Evolutionary conservation across 257 asterid species (phyloP), one percentile per base, ranked within the genome.

Genomic region (Scutellaria barbata): DNA sequence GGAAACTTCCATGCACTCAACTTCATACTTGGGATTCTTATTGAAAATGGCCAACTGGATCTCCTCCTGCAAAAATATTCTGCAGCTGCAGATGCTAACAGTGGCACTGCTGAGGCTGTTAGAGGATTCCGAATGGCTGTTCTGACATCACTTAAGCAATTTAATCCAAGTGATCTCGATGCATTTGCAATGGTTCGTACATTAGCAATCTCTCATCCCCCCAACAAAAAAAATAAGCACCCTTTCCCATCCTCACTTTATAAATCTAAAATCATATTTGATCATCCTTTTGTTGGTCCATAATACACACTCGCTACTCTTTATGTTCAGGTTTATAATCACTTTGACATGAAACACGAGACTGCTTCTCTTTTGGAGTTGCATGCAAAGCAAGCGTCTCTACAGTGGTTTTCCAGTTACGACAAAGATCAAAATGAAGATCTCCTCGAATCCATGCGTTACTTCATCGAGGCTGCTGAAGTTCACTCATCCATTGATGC

Each of bases 81-180:
- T 48, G 91, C 97, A 14, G 96, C 97, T 75, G 96, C 92, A 33
- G 93, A 87, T 84, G 88, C 90, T 46, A 86, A 80, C 73, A 78
- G 95, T 12, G 87, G 96, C 68, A 85, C 96, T 62, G 90, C 92
- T 40, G 98, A 89, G 81, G 91, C 92, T 59, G 92, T 91, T 63
- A 76, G 96, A 84, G 98, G 96, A 77, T 92, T 95, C 79, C 87
- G 98, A 67, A 89, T 95, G 99, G 95, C 98, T 77, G 98, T 95
- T 78, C 90, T 95, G 74, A 89, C 98, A 72, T 88, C 96, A 30
- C 93, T 95, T 48, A 87, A 92, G 88, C 98, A 92, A 74, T 88
- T 91, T 69, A 91, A 91, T 62, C 98, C 99, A 9, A 76, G 74
- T 47, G 99, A 95, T 83, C 92, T 86, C 37, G 95, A 95, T 78